Base-by-base conservation (phyloP, 495 filamentous ascomycete genomes). In the Penicillium tannophilum region DNA sequence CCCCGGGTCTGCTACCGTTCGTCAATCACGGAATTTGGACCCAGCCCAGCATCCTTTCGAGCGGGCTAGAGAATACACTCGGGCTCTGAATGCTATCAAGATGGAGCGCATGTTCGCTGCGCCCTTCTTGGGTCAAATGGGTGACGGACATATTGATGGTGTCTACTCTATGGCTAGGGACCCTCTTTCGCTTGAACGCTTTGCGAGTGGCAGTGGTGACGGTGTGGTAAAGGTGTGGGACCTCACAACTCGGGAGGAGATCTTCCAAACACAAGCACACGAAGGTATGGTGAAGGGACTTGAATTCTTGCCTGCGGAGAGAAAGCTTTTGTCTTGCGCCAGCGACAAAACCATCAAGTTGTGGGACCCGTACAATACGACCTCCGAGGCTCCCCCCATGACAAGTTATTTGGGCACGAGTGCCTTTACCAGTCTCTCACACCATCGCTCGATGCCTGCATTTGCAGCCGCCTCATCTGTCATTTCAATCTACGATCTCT, bases 181-280 rank as follows among this genome's bases (percentile, higher is more conserved):
- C 62, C 86, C 85, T 4, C 79, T 83, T 61, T 85, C 84, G 4
- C 72, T 92, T 31, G 83, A 88, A 53, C 77, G 84, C 45, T 82
- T 95, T 65, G 88, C 91, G 10, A 91, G 88, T 55, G 90, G 90
- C 26, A 89, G 86, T 58, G 91, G 90, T 52, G 90, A 93, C 65
- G 92, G 93, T 57, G 84, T 97, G 14, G 82, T 97, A 43, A 98
- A 98, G 70, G 90, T 97, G 43, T 98, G 95, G 94, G 87, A 94
- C 72, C 76, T 98, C 55, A 83, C 88, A 4, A 89, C 82, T 28
- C 79, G 87, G 43, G 88, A 90, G 31, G 91, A 97, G 64, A 78
- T 89, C 16, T 95, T 91, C 86, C 82, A 90, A 35, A 86, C 85
- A 0, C 84, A 89, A 58, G 94, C 90, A 3, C 90, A 94, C 61